A percentile compares a stretch with the other conserved stretches of the same genome.
Conservation (phyloP, 192 early-diverging fungal species). For the Oehlia diaphana region DNA sequence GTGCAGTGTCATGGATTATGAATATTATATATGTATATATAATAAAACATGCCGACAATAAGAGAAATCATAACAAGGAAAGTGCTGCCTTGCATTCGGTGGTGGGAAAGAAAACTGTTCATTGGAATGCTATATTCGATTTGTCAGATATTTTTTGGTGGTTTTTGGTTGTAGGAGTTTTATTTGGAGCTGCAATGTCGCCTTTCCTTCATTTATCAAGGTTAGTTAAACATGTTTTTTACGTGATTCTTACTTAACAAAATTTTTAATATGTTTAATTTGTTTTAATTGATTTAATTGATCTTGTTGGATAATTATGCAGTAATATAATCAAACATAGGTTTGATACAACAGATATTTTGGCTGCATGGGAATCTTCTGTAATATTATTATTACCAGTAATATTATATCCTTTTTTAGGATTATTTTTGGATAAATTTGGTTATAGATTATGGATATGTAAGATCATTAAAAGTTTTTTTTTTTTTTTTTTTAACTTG, state of each 20-base stretch:
- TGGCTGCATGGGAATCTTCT: conserved; percentile 67
- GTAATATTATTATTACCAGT: conserved; percentile 69
- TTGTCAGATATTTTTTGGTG: conserved; percentile 48
- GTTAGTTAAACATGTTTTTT: conserved; percentile 21
- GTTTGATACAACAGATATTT: conserved; percentile 57
- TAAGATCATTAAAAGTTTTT: conserved; percentile 21
- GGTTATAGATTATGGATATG: conserved; percentile 60
- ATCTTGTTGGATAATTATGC: neutral
- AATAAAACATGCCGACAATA: conserved; percentile 34
- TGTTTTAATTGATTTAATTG: neutral
- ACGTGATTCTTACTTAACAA: neutral
- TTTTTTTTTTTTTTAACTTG: conserved; percentile 16
- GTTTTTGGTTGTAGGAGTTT: conserved; percentile 38
- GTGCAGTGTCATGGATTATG: conserved; percentile 65
- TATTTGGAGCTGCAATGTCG: conserved; percentile 40
- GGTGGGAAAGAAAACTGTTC: conserved; percentile 25
- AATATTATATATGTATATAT: conserved; percentile 67
- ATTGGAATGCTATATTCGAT: conserved; percentile 45
- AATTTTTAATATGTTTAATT: conserved; percentile 1
- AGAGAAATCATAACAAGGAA: conserved; percentile 40
- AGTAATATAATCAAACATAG: conserved; percentile 75
- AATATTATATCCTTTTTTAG: conserved; percentile 69
- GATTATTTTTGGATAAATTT: conserved; percentile 64
- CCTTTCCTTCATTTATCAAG: conserved; percentile 50
- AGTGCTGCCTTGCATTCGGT: neutral